Evolutionary conservation across 306 rosid species (phyloP).

Genomic region (Sicyos edulis): DNA sequence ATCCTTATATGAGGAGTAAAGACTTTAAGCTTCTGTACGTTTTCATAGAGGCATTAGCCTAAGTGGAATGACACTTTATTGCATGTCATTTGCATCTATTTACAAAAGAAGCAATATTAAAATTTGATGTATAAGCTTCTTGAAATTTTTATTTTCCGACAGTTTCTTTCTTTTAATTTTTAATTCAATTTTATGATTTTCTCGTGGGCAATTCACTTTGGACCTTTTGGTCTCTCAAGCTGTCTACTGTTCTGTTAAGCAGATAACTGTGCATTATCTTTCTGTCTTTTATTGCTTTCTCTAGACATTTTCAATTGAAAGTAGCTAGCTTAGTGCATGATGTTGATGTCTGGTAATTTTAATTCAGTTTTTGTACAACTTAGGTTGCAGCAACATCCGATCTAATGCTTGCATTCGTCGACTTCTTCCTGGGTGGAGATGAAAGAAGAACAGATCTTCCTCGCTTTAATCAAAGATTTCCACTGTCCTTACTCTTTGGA

Average conservation of each 20-base stretch:
- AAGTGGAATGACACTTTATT: background rate
- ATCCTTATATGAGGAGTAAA: no score
- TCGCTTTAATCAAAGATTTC: constrained; percentile 67
- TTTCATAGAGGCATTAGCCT: background rate
- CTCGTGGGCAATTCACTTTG: background rate
- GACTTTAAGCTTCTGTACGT: no score
- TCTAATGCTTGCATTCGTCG: constrained; percentile 87
- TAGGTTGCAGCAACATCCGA: constrained; percentile 96
- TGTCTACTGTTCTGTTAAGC: background rate
- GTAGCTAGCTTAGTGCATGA: background rate
- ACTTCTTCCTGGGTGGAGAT: constrained; percentile 97
- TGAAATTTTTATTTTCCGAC: background rate
- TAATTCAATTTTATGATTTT: background rate
- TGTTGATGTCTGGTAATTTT: background rate
- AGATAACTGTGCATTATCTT: background rate
- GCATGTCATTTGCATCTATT: constrained; percentile 1
- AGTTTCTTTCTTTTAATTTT: background rate
- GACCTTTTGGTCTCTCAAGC: background rate
- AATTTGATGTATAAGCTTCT: background rate
- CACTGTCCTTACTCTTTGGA: constrained; percentile 78
- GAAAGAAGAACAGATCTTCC: constrained; percentile 96
- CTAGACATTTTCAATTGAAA: background rate
- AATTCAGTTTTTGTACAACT: constrained; percentile 25
- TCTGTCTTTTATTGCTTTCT: background rate
- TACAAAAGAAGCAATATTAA: background rate